These are phyloP conservation scores for Pleurostoma richardsiae DNA, from an alignment of 2,329 filamentous ascomycete species.

Conservation along the genomic window DNA sequence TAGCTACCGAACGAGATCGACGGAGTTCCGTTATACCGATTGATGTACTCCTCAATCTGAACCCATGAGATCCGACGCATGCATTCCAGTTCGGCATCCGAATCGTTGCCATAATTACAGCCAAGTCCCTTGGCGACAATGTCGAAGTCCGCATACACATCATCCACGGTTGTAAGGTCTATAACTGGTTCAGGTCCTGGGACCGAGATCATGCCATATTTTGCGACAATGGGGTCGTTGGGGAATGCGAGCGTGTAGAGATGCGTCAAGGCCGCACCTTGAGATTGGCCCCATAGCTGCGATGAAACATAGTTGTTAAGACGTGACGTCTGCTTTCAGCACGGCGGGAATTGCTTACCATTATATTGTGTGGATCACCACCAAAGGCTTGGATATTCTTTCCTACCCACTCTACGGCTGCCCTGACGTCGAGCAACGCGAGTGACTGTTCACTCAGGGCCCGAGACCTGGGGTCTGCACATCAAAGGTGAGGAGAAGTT, in stretches of 20 bases:
- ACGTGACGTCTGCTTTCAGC: no score
- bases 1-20: slow-evolving; percentile 12
- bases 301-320: no score
- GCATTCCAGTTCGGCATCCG: slow-evolving; percentile 17
- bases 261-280: slow-evolving; percentile 15
- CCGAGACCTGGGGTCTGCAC: no score
- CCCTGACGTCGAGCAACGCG: no score
- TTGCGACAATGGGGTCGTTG: slow-evolving; percentile 15
- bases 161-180: slow-evolving; percentile 4
- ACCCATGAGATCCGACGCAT: slow-evolving; percentile 18
- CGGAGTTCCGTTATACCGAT: slow-evolving; percentile 14
- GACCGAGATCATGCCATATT: slow-evolving; percentile 11
- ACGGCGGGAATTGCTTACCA: slow-evolving; percentile 2
- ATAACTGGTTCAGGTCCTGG: slow-evolving; percentile 1
- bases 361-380: slow-evolving; percentile 29
- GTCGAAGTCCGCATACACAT: slow-evolving; percentile 18
- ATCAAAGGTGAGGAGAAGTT: no score
- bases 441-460: no score
- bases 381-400: slow-evolving; percentile 33
- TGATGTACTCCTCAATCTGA: slow-evolving; percentile 19
- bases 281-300: slow-evolving; percentile 18
- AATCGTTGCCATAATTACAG: slow-evolving; percentile 14
- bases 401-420: slow-evolving; percentile 27
- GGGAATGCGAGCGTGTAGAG: slow-evolving; percentile 18
- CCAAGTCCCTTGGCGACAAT: slow-evolving; percentile 20